These are phyloP conservation scores for Xylaria bambusicola DNA, from an alignment of 495 filamentous ascomycete species.

Conservation along the genomic window DNA sequence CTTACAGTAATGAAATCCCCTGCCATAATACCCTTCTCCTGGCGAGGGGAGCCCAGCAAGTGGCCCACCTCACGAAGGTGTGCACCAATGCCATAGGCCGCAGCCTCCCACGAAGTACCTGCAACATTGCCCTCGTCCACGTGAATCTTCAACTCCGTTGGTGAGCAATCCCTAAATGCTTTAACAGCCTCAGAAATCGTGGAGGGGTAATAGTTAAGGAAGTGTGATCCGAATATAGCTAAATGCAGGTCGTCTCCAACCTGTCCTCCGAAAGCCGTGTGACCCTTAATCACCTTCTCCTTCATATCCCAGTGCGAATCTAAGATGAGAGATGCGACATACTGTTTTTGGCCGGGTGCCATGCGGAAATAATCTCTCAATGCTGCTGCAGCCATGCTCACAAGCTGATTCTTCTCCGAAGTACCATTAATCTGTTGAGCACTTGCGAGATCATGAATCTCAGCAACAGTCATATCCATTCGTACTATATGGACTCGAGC, in stretches of 20 bases:
- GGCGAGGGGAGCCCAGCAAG: slow-evolving; percentile 83
- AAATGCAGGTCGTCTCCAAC: slow-evolving; percentile 72
- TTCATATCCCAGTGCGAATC: slow-evolving; percentile 85
- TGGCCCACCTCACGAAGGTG: slow-evolving; percentile 89
- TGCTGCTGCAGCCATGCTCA: slow-evolving; percentile 71
- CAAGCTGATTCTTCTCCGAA: slow-evolving; percentile 68
- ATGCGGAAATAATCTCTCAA: slow-evolving; percentile 74
- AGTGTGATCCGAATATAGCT: slow-evolving; percentile 87
- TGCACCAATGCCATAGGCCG: slow-evolving; percentile 87
- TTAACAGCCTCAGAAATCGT: slow-evolving; percentile 83
- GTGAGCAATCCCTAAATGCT: slow-evolving; percentile 84
- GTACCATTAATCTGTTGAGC: slow-evolving; percentile 79
- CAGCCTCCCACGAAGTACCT: slow-evolving; percentile 88
- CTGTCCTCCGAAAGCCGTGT: slow-evolving; percentile 73
- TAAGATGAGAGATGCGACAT: slow-evolving; percentile 79
- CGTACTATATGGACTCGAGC: slow-evolving; percentile 84
- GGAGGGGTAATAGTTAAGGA: slow-evolving; percentile 82
- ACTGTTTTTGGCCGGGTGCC: slow-evolving; percentile 73
- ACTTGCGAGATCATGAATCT: slow-evolving; percentile 73
- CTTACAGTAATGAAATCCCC: slow-evolving; percentile 82
- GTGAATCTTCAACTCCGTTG: slow-evolving; percentile 77
- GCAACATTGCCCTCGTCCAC: slow-evolving; percentile 83
- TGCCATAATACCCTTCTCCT: slow-evolving; percentile 84
- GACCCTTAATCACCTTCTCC: slow-evolving; percentile 68
- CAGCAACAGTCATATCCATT: slow-evolving; percentile 77